These are phyloP conservation scores for Pholiota adiposa DNA, from an alignment of 1,284 basidiomycete genomes.

Conservation along the genomic window DNA sequence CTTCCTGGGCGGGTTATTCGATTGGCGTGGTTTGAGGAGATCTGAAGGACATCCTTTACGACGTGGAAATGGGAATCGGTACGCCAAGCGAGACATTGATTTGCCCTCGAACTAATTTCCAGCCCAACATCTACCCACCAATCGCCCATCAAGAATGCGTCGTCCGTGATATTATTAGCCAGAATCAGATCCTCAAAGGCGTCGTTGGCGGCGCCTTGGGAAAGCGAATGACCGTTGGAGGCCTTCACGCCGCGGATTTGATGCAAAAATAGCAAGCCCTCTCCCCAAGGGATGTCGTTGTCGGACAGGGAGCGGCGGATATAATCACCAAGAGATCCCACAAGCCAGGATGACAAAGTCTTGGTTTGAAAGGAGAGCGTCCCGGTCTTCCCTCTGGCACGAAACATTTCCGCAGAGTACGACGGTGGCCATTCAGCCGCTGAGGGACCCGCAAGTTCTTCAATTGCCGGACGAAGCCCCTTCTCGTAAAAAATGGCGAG, in stretches of 20 bases:
- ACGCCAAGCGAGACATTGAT: slow-evolving; percentile 26
- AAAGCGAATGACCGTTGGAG: slow-evolving; percentile 16
- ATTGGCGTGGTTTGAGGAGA: slow-evolving; percentile 5
- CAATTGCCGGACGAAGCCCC: too few species aligned
- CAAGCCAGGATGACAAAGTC: slow-evolving; percentile 8
- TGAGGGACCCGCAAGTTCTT: too few species aligned
- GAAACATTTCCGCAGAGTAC: slow-evolving; percentile 23
- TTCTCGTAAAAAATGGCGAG: too few species aligned
- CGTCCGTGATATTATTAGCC: not conserved
- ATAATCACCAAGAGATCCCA: slow-evolving; percentile 13
- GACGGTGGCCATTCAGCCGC: slow-evolving; percentile 31
- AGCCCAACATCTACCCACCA: slow-evolving; percentile 8
- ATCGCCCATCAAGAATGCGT: not conserved
- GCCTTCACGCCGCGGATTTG: slow-evolving; percentile 30
- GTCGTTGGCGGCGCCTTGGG: not conserved
- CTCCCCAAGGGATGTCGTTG: slow-evolving; percentile 20
- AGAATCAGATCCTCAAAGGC: slow-evolving; percentile 21
- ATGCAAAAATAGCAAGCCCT: slow-evolving; percentile 27
- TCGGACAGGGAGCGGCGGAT: slow-evolving; percentile 20
- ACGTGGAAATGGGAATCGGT: slow-evolving; percentile 23
- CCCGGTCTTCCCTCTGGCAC: slow-evolving; percentile 19
- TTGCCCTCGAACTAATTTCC: not conserved
- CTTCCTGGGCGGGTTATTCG: slow-evolving; percentile 22
- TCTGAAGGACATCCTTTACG: not conserved
- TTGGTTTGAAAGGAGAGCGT: slow-evolving; percentile 21